phyloP scores from a whole-genome alignment of 805 yeast species.

The Hanseniaspora hatyaiensis region DNA sequence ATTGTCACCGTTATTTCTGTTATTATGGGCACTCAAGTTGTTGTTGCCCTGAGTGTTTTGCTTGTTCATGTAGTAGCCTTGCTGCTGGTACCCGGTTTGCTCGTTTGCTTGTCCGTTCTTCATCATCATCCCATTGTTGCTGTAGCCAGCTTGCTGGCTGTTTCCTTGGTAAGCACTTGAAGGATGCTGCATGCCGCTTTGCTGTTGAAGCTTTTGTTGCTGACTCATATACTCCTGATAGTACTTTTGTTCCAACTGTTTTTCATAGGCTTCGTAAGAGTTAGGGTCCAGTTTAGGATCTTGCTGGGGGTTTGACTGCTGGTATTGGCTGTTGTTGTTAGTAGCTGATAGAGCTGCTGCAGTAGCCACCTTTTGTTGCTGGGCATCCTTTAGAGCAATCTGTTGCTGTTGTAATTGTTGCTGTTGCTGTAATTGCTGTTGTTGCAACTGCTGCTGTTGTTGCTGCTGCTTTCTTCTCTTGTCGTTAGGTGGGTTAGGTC shows the following conservation, averaged over 20 bases:
- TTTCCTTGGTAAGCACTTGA: conserved; percentile 16
- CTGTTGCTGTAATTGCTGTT: conserved; percentile 20
- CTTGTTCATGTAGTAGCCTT: conserved; percentile 12
- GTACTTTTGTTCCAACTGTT: conserved; percentile 30
- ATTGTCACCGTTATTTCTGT: no score
- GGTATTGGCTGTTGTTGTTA: conserved; percentile 5
- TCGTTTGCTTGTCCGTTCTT: background rate
- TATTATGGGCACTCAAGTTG: conserved; percentile 15
- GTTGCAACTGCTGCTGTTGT: conserved; percentile 20
- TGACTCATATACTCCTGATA: conserved; percentile 26
- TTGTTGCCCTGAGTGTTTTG: background rate
- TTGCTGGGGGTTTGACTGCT: conserved; percentile 17
- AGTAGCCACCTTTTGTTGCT: conserved; percentile 22
- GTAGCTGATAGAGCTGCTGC: conserved; percentile 21
- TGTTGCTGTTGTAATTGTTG: conserved; percentile 20
- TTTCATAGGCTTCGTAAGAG: conserved; percentile 32
- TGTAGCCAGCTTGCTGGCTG: conserved; percentile 1
- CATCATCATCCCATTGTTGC: background rate
- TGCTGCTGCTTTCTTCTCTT: conserved; percentile 27
- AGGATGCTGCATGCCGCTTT: conserved; percentile 2
- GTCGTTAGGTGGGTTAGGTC: conserved; percentile 71
- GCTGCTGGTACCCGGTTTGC: conserved; percentile 4
- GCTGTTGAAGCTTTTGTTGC: conserved; percentile 21
- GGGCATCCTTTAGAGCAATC: conserved; percentile 22
- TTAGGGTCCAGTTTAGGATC: conserved; percentile 33